These are phyloP conservation scores for Penicillium sp. DNA, from an alignment of 2,329 filamentous ascomycete genomes.

Conservation along the genomic window DNA sequence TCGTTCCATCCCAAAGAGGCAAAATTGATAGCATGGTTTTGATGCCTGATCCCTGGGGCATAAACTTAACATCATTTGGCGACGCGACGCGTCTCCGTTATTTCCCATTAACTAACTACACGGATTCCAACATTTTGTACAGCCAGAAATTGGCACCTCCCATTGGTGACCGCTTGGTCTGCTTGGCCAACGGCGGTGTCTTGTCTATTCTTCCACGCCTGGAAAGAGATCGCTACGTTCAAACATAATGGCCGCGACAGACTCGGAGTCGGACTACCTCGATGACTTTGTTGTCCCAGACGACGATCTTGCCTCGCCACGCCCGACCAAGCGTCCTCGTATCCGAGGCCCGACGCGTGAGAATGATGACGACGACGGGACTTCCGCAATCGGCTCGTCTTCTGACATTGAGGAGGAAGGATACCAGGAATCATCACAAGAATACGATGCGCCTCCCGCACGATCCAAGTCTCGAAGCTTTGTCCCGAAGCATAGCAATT, in stretches of 20 bases:
- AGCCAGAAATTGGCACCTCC: background rate
- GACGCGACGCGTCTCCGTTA: background rate
- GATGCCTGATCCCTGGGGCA: background rate
- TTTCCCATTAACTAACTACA: background rate
- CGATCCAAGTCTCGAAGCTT: constrained; percentile 39
- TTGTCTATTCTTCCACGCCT: background rate
- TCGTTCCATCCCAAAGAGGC: too few relatives aligned
- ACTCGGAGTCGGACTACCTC: constrained; percentile 29
- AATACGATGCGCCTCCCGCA: constrained; percentile 17
- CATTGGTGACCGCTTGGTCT: background rate
- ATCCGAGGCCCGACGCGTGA: constrained; percentile 18
- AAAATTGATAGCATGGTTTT: too few relatives aligned
- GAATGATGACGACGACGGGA: constrained; percentile 5
- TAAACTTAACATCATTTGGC: background rate
- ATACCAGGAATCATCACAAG: constrained; percentile 11
- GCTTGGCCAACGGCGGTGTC: background rate
- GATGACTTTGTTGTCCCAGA: constrained; percentile 28
- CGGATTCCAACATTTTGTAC: background rate
- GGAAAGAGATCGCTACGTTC: background rate
- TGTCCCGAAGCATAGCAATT: constrained; percentile 37
- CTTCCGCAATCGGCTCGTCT: constrained; percentile 19
- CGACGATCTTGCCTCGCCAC: constrained; percentile 17
- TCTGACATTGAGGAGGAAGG: constrained; percentile 19
- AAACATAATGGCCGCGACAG: constrained; percentile 26
- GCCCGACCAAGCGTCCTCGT: constrained; percentile 34